Conservation (phyloP, 2,329 filamentous ascomycete genomes). For the Sclerotiophoma versabilis region DNA sequence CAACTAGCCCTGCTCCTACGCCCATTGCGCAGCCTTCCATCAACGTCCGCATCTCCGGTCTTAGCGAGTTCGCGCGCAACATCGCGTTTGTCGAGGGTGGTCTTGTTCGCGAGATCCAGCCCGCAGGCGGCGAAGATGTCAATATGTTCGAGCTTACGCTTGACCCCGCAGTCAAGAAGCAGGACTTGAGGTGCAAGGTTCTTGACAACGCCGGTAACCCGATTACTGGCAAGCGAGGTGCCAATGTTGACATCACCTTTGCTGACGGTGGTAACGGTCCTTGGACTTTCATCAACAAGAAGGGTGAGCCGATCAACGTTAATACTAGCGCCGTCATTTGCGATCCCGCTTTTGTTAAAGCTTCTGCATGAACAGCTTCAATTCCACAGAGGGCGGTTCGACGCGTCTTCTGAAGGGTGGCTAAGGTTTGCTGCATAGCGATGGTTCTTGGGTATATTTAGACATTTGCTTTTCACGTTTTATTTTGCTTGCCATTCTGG, state of each 20-base stretch:
- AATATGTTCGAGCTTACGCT: constrained; percentile 19
- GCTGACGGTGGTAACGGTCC: constrained; percentile 20
- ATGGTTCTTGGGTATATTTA: neutral
- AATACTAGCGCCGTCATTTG: constrained; percentile 23
- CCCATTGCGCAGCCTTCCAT: neutral
- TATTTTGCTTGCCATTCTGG: neutral
- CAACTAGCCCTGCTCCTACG: neutral
- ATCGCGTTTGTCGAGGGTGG: constrained; percentile 9
- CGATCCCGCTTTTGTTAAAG: constrained; percentile 22
- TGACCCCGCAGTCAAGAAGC: constrained; percentile 12
- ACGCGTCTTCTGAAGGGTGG: neutral
- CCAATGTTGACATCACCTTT: constrained; percentile 26
- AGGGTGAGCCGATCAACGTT: constrained; percentile 2
- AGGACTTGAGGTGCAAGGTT: constrained; percentile 24
- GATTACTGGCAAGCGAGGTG: constrained; percentile 19
- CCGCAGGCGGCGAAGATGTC: constrained; percentile 1
- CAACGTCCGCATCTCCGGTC: constrained; percentile 12
- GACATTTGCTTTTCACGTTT: neutral
- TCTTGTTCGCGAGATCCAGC: constrained; percentile 8
- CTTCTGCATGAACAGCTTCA: neutral
- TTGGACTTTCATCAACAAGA: constrained; percentile 21
- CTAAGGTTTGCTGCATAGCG: neutral
- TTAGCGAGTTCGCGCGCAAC: constrained; percentile 13
- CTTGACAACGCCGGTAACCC: constrained; percentile 16
- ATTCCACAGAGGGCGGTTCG: neutral